phyloP scores from a whole-genome alignment of 306 rosid genomes.

The Amphicarpaea edgeworthii region DNA sequence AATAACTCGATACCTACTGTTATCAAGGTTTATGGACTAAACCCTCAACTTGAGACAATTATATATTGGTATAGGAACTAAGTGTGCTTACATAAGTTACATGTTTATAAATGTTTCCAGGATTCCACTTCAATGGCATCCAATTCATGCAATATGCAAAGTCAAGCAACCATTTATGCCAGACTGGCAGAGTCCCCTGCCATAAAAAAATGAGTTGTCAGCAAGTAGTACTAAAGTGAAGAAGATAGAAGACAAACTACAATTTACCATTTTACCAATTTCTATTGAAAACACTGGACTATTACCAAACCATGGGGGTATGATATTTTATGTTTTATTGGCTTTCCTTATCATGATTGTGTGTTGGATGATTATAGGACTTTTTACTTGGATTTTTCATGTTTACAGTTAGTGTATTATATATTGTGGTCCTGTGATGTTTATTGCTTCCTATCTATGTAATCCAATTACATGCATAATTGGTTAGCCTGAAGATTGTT shows the following conservation, averaged over 20 bases:
- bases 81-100: constrained; percentile 40
- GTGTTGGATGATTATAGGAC: neutral
- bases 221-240: constrained; percentile 46
- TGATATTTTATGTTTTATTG: constrained; percentile 32
- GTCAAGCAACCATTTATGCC: constrained; percentile 74
- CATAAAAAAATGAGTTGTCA: constrained; percentile 51
- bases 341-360: constrained; percentile 11
- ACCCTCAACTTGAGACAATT: constrained; percentile 34
- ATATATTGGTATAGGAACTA: constrained; percentile 24
- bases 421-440: constrained; percentile 15
- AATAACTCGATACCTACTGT: constrained; percentile 29
- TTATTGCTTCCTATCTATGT: constrained; percentile 18
- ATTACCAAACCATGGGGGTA: constrained; percentile 76
- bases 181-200: constrained; percentile 73
- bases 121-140: constrained; percentile 50
- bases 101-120: constrained; percentile 44
- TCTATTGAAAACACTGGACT: constrained; percentile 81
- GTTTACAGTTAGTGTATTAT: neutral
- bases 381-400: constrained; percentile 9
- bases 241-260: constrained; percentile 48
- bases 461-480: no score
- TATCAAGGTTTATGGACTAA: constrained; percentile 44
- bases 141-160: constrained; percentile 61
- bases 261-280: constrained; percentile 65
- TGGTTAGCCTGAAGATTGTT: constrained; percentile 14